These are phyloP conservation scores for Nicotiana paniculata DNA, from an alignment of 257 asterid genomes.

Conservation along the genomic window DNA sequence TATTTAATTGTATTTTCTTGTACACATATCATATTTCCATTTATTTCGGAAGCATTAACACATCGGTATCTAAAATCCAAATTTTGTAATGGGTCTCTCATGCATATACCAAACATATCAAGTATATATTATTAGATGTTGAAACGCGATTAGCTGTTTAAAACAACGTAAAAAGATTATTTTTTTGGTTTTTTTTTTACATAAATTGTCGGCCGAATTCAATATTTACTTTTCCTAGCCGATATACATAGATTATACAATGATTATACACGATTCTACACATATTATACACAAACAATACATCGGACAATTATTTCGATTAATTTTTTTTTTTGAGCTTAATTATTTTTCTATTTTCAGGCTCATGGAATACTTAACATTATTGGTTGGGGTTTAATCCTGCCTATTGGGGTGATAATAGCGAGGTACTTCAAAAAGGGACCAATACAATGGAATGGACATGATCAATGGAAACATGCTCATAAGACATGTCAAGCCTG, in stretches of 20 bases:
- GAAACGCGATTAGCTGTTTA: no score
- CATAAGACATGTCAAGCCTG: slow-evolving; percentile 36
- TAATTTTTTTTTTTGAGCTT: no score
- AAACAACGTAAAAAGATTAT: no score
- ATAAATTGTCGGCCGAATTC: no score
- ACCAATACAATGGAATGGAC: slow-evolving; percentile 9
- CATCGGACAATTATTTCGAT: no score
- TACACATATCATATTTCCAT: no score
- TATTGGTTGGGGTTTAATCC: slow-evolving; percentile 53
- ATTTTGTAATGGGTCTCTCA: background rate
- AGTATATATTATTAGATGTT: no score
- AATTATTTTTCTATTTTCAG: slow-evolving; percentile 17
- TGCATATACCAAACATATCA: background rate
- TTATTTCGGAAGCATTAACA: background rate
- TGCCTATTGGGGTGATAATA: slow-evolving; percentile 54
- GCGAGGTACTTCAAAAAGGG: slow-evolving; percentile 36
- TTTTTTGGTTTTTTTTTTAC: no score
- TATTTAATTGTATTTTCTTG: background rate
- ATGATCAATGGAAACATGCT: slow-evolving; percentile 19
- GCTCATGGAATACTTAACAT: slow-evolving; percentile 53
- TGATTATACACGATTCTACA: no score
- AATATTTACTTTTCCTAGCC: no score
- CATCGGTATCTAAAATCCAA: background rate
- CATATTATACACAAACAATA: no score
- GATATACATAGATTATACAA: no score